phyloP scores from a whole-genome alignment of 148 eudicot species.

The Vaccinium corymbosum region DNA sequence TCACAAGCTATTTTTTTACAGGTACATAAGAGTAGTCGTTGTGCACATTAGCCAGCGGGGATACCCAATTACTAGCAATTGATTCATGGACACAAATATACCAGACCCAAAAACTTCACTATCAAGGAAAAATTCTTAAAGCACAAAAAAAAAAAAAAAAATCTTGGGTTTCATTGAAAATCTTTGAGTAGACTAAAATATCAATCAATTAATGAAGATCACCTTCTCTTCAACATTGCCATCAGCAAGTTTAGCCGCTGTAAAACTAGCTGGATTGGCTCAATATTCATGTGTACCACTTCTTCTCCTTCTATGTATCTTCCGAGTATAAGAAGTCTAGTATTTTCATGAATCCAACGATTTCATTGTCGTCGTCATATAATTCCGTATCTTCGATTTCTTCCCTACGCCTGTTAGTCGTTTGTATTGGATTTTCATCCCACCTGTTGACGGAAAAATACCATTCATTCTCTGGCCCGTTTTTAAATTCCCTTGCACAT shows the following conservation, averaged over 20 bases:
- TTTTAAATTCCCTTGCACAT: not conserved
- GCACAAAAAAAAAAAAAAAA: too few species aligned
- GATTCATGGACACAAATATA: not conserved
- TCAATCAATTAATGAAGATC: not conserved
- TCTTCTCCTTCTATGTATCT: not conserved
- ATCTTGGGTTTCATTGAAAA: not conserved
- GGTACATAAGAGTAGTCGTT: too few species aligned
- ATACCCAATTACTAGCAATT: too few species aligned
- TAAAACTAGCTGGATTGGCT: not conserved
- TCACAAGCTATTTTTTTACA: not conserved
- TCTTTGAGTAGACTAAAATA: not conserved
- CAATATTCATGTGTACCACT: constrained; percentile 8
- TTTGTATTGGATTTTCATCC: not conserved
- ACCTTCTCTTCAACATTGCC: not conserved
- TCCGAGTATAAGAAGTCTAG: not conserved
- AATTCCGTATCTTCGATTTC: not conserved
- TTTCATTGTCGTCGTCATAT: not conserved
- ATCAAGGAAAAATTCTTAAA: not conserved
- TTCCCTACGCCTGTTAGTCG: not conserved
- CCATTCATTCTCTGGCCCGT: not conserved
- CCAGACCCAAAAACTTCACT: not conserved
- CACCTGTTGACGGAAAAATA: not conserved
- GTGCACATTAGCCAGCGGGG: too few species aligned
- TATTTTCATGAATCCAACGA: not conserved
- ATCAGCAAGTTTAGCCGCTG: not conserved